Percentiles rank a stretch among this genome's conserved stretches.
phyloP scores from a whole-genome alignment of 805 yeast species.

The Lipomyces lipofer region DNA sequence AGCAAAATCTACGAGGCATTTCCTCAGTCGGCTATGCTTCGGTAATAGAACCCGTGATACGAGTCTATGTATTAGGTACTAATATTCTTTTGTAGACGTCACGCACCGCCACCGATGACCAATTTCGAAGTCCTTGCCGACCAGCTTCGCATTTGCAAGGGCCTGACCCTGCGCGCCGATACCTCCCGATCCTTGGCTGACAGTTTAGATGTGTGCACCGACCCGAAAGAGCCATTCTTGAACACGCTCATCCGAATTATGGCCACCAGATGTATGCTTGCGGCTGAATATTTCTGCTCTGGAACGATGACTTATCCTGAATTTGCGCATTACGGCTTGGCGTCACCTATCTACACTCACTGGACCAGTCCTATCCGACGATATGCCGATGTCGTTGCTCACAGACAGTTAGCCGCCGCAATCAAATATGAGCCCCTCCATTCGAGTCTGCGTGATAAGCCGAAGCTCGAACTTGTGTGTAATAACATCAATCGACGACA shows the following conservation, averaged over 20 bases:
- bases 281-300: constrained; percentile 94
- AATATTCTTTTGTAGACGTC: constrained; percentile 86
- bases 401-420: constrained; percentile 97
- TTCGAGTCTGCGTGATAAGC: constrained; percentile 79
- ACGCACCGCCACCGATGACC: constrained; percentile 94
- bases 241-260: constrained; percentile 90
- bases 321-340: constrained; percentile 94
- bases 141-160: constrained; percentile 79
- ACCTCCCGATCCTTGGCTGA: constrained; percentile 91
- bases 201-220: constrained; percentile 84
- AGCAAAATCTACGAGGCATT: constrained; percentile 85
- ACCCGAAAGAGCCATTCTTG: constrained; percentile 81
- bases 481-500: constrained; percentile 90
- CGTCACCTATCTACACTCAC: constrained; percentile 96
- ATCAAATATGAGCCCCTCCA: constrained; percentile 88
- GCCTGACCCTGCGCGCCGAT: constrained; percentile 72
- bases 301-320: constrained; percentile 90
- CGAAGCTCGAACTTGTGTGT: constrained; percentile 84
- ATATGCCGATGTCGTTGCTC: constrained; percentile 96
- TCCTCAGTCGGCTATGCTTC: constrained; percentile 96
- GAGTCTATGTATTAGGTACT: no score
- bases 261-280: constrained; percentile 99
- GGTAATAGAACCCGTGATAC: no score
- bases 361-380: constrained; percentile 98
- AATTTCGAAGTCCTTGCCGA: constrained; percentile 89